Evolutionary conservation across 441 rosid species (phyloP).

Genomic region (Erysimum pusillum): DNA sequence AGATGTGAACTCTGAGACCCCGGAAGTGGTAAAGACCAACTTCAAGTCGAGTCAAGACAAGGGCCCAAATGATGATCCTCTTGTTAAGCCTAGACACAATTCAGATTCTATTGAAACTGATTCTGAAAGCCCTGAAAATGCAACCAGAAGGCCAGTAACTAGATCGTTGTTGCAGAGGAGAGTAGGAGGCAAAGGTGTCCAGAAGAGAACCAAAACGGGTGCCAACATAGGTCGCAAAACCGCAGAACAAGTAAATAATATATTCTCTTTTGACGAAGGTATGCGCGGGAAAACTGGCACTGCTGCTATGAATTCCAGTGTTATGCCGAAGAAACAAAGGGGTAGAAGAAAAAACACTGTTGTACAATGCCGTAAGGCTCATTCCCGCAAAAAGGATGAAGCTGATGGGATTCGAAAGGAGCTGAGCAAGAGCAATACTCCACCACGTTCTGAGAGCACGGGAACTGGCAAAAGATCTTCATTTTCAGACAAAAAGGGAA

Average conservation of each 20-base stretch:
- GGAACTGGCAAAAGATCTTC: slow-evolving; percentile 55
- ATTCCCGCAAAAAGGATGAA: slow-evolving; percentile 50
- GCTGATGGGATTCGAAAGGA: slow-evolving; percentile 52
- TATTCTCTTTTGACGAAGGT: slow-evolving; percentile 68
- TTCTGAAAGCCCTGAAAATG: slow-evolving; percentile 68
- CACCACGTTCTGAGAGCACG: slow-evolving; percentile 48
- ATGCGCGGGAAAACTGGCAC: slow-evolving; percentile 47
- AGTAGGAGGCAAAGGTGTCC: slow-evolving; percentile 48
- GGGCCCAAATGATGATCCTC: slow-evolving; percentile 46
- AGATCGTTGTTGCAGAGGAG: slow-evolving; percentile 58
- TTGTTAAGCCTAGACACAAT: slow-evolving; percentile 55
- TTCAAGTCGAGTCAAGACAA: slow-evolving; percentile 47
- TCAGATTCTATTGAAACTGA: slow-evolving; percentile 87
- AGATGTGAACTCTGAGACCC: slow-evolving; percentile 54
- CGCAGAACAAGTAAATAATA: slow-evolving; percentile 50
- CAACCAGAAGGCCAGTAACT: slow-evolving; percentile 68
- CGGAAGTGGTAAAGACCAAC: slow-evolving; percentile 48
- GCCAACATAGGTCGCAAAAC: slow-evolving; percentile 52
- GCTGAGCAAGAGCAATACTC: slow-evolving; percentile 49
- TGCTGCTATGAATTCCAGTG: slow-evolving; percentile 49
- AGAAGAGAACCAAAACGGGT: slow-evolving; percentile 51
- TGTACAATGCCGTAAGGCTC: slow-evolving; percentile 53
- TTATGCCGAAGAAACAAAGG: slow-evolving; percentile 54
- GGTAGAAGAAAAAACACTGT: slow-evolving; percentile 46
- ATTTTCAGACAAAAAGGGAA: slow-evolving; percentile 50